Conservation (phyloP, 192 early-diverging fungal species). For the Backusella tuberculispora region DNA sequence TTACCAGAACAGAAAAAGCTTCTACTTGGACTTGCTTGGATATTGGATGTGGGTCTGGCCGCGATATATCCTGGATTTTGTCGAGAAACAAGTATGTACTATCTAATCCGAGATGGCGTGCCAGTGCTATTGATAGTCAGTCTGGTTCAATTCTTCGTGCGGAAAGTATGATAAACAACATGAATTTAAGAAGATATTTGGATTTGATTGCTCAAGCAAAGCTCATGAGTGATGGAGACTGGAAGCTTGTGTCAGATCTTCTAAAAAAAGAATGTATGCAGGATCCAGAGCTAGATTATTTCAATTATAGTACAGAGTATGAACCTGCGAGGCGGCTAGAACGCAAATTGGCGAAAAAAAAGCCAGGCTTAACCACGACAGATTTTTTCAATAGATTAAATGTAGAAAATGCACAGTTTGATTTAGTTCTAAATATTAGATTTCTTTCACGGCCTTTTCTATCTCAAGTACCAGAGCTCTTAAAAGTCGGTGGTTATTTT, state of each 20-base stretch:
- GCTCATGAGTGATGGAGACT: conserved; percentile 33
- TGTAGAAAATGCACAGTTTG: conserved; percentile 14
- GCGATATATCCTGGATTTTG: conserved; percentile 44
- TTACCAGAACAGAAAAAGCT: background rate
- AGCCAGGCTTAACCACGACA: background rate
- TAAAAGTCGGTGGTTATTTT: conserved; percentile 44
- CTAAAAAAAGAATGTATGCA: background rate
- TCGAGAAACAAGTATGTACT: conserved; percentile 11
- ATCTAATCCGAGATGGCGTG: conserved; percentile 31
- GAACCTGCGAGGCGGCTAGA: conserved; percentile 2
- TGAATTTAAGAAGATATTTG: conserved; percentile 17
- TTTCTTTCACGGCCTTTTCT: conserved; percentile 40
- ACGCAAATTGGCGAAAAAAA: background rate
- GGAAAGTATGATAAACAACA: conserved; percentile 13
- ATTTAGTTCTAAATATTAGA: conserved; percentile 44
- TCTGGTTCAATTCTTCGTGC: conserved; percentile 30
- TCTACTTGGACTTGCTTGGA: conserved; percentile 37
- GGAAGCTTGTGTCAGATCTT: conserved; percentile 25
- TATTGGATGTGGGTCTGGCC: conserved; percentile 47
- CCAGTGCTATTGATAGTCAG: conserved; percentile 34
- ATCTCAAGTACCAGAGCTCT: conserved; percentile 22
- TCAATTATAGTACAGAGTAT: conserved; percentile 31
- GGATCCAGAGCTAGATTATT: conserved; percentile 24
- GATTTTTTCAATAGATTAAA: background rate
- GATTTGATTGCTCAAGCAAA: conserved; percentile 30